Conservation (phyloP, 768 basidiomycete genomes). For the Roridomyces roridus region DNA sequence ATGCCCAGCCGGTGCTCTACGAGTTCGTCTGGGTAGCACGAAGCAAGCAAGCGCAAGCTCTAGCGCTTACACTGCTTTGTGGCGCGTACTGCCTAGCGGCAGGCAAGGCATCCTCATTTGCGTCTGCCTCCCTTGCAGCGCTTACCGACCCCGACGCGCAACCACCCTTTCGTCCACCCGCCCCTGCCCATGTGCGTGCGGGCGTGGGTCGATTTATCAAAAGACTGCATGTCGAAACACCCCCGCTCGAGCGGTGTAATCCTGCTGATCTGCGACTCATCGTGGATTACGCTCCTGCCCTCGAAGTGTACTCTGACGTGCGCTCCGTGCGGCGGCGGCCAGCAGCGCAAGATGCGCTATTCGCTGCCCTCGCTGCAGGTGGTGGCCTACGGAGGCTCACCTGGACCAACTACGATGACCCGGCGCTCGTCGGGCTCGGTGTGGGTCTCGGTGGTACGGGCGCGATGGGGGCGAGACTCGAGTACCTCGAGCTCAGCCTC, state of each 20-base stretch:
- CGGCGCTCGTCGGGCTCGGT: background rate
- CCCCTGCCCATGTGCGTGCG: conserved; percentile 25
- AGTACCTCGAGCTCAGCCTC: conserved; percentile 73
- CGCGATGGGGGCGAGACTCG: conserved; percentile 58
- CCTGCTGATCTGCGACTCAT: conserved; percentile 73
- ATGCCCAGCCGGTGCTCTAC: conserved; percentile 64
- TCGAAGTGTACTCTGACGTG: conserved; percentile 69
- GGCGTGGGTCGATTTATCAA: conserved; percentile 58
- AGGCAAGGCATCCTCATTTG: too few species aligned
- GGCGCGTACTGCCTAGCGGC: conserved; percentile 13
- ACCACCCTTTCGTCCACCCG: too few species aligned
- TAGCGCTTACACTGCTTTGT: conserved; percentile 36
- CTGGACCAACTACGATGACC: conserved; percentile 4
- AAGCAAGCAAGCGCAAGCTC: conserved; percentile 54
- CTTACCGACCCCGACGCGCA: background rate
- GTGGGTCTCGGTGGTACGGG: conserved; percentile 33
- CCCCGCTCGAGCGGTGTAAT: conserved; percentile 65
- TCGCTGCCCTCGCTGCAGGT: background rate
- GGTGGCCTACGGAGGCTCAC: background rate
- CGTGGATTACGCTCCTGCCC: conserved; percentile 64
- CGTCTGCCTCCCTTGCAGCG: background rate
- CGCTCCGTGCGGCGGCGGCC: conserved; percentile 65
- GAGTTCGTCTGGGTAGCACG: conserved; percentile 75
- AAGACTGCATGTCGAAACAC: conserved; percentile 75
- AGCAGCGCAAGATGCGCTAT: conserved; percentile 50